phyloP scores from a whole-genome alignment of 345 rosid genomes.

The Salix koriyanagi region DNA sequence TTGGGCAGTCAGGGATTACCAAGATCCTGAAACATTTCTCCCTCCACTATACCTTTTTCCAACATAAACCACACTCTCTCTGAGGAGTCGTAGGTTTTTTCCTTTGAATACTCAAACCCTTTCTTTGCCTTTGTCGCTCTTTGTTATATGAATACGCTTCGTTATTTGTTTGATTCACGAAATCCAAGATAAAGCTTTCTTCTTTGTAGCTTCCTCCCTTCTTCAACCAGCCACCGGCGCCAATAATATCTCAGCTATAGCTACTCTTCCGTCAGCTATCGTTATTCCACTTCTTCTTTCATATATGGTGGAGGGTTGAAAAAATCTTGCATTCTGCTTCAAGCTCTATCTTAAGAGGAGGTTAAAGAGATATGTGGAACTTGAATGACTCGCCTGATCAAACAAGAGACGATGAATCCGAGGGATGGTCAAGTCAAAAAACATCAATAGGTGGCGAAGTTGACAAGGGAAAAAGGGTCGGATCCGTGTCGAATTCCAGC shows the following conservation, averaged over 20 bases:
- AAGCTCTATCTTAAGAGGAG: background rate
- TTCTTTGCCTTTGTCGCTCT: background rate
- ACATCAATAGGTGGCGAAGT: slow-evolving; percentile 35
- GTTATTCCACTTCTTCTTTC: background rate
- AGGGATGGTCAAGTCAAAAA: slow-evolving; percentile 43
- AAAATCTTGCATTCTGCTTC: background rate
- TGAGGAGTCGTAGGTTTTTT: slow-evolving; percentile 15
- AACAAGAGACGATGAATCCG: slow-evolving; percentile 43
- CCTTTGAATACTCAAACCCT: slow-evolving; percentile 7
- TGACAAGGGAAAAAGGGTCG: slow-evolving; percentile 65
- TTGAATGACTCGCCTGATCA: slow-evolving; percentile 65
- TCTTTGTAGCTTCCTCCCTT: slow-evolving; percentile 3
- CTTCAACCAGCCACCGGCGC: background rate
- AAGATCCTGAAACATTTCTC: slow-evolving; percentile 13
- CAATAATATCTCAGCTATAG: too few relatives aligned
- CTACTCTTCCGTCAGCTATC: background rate
- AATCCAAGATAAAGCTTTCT: slow-evolving; percentile 1
- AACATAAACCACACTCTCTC: slow-evolving; percentile 13
- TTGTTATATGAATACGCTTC: background rate
- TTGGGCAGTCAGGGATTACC: slow-evolving; percentile 29
- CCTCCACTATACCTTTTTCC: background rate
- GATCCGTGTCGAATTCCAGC: slow-evolving; percentile 69
- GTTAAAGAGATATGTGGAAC: slow-evolving; percentile 62
- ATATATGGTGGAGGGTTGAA: background rate
- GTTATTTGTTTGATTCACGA: background rate